phyloP scores from a whole-genome alignment of 257 asterid species.

The Jaltomata sinuosa region DNA sequence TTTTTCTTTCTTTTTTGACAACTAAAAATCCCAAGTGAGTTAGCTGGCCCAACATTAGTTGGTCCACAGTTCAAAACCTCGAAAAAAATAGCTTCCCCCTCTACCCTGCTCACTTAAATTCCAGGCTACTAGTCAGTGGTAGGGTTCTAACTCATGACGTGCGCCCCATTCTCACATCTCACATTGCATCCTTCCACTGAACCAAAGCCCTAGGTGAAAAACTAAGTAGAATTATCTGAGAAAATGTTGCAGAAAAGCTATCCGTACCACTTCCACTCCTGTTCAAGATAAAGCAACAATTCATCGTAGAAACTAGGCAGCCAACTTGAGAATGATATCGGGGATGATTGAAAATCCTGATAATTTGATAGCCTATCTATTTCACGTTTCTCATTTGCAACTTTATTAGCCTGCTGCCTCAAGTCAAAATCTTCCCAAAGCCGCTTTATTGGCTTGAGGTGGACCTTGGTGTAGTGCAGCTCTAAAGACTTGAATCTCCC shows the following conservation, averaged over 20 bases:
- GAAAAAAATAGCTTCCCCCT: not conserved
- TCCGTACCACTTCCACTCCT: conserved; percentile 96
- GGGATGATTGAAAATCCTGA: conserved; percentile 33
- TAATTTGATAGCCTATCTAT: conserved; percentile 35
- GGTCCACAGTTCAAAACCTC: not conserved
- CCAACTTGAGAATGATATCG: conserved; percentile 71
- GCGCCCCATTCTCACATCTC: not conserved
- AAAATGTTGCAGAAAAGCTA: not conserved
- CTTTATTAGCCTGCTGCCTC: conserved; percentile 64
- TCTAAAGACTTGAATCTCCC: conserved; percentile 91
- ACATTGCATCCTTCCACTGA: not conserved
- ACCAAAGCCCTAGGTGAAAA: not conserved
- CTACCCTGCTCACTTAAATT: not conserved
- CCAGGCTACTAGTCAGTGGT: not conserved
- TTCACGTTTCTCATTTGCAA: conserved; percentile 60
- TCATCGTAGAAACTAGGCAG: conserved; percentile 87
- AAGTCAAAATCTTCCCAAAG: conserved; percentile 88
- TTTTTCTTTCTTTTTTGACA: not conserved
- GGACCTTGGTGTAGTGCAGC: conserved; percentile 70
- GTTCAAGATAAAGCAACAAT: conserved; percentile 91
- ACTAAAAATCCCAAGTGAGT: not conserved
- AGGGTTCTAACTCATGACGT: not conserved
- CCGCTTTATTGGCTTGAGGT: conserved; percentile 67
- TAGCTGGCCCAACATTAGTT: not conserved
- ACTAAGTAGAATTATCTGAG: not conserved